Evolutionary conservation across 1,284 basidiomycete genomes (phyloP), one percentile per base, ranked within the genome.

Genomic region (Cryptococcus sp.): DNA sequence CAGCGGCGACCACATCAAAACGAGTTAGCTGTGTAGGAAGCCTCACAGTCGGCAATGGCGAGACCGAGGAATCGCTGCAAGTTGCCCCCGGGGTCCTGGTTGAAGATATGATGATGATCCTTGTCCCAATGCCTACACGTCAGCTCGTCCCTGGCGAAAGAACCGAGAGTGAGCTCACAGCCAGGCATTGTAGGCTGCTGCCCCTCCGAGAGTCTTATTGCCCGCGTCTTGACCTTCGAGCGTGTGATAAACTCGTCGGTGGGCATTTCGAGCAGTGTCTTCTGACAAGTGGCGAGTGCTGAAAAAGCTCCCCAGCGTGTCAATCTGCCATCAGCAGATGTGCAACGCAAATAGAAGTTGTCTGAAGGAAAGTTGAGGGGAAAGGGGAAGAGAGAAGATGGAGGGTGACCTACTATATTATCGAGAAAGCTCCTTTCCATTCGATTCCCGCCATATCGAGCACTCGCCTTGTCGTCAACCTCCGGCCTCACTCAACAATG

Each of bases 151-250:
- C n/a, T n/a, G n/a, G n/a, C n/a, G n/a, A n/a, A 40, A 24, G 24
- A 18, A 22, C 11, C 10, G 23, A 4, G 35, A 31, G 9, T 12
- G 14, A n/a, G 10, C 65, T 57, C 43, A 69, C 67, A 72, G 45
- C 44, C 56, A 71, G 4, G 68, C 67, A 41, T 72, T 64, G 45
- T 68, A 71, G 4, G 68, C 68, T 0, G 70, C 68, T 2, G 70
- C 70, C 1, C 70, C 68, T 3, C 70, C 70, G 2, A 72, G 53
- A 0, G 60, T 61, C 47, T 63, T 61, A 33, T 62, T 66, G 1
- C 63, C 63, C 6, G 62, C 55, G 38, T 68, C 66, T n/a, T 48
- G 52, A 5, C 63, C 65, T 44, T 68, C 60, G 40, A 46, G 40
- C 10, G 44, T 26, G 35, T 60, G 54, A 45, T 72, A 72, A 16